Conservation (phyloP, 2,329 filamentous ascomycete genomes). For the Penicillium sp. region DNA sequence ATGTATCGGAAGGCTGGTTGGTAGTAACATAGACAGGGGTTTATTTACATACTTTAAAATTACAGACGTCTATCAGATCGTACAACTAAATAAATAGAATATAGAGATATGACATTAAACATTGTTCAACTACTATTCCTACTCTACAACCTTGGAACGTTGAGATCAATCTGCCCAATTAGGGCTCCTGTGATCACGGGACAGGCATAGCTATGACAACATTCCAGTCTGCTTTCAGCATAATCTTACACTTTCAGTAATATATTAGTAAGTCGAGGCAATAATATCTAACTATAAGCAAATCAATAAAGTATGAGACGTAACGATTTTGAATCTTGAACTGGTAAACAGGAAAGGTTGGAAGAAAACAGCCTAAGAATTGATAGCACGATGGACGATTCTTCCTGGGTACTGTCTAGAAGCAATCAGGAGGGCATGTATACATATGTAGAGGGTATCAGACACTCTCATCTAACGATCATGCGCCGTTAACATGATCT, state of each 20-base stretch:
- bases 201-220: not conserved
- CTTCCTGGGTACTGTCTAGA: no score
- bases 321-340: no score
- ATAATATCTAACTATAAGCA: no score
- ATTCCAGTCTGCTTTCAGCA: not conserved
- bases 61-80: not conserved
- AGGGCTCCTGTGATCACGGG: conserved; percentile 6
- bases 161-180: not conserved
- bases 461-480: no score
- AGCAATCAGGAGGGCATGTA: no score
- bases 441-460: no score
- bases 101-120: not conserved
- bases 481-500: no score
- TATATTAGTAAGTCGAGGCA: not conserved
- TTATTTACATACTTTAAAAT: not conserved
- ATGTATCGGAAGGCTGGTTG: conserved; percentile 36
- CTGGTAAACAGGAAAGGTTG: not conserved
- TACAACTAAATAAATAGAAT: not conserved
- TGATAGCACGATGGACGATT: no score
- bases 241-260: not conserved
- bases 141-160: no score
- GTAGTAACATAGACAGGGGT: conserved; percentile 16
- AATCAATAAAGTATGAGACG: no score
- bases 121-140: not conserved
- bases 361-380: no score